Percentiles rank a stretch among this genome's conserved stretches.
Evolutionary conservation across 257 asterid species (phyloP).

Genomic region (Handroanthus guayacan): DNA sequence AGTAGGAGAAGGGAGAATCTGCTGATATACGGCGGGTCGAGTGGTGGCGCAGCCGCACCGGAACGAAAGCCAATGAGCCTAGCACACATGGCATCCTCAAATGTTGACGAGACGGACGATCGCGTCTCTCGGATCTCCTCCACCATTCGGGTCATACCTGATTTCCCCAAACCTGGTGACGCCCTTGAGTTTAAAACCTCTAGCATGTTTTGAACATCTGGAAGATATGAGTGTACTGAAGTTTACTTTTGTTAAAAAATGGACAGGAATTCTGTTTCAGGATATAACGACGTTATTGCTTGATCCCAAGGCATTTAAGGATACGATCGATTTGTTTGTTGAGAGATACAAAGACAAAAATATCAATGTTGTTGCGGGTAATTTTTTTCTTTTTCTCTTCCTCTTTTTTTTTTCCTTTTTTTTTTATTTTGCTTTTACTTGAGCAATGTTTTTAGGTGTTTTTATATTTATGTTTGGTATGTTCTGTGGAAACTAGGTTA

Average conservation of each 20-base stretch:
- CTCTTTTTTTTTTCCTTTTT: neutral
- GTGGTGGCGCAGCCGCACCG: conserved; percentile 38
- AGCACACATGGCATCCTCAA: conserved; percentile 55
- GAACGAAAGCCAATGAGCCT: conserved; percentile 32
- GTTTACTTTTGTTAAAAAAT: conserved; percentile 11
- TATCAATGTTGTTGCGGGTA: conserved; percentile 85
- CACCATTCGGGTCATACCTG: conserved; percentile 82
- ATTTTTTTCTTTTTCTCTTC: neutral
- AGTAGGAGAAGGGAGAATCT: conserved; percentile 34
- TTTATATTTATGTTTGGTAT: neutral
- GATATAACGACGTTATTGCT: conserved; percentile 93
- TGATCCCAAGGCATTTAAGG: conserved; percentile 87
- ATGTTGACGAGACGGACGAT: conserved; percentile 44
- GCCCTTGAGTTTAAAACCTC: conserved; percentile 9
- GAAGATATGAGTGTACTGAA: conserved; percentile 3
- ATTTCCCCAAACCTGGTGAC: conserved; percentile 88
- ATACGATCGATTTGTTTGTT: conserved; percentile 87
- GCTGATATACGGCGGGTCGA: conserved; percentile 39
- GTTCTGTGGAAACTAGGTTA: conserved; percentile 17
- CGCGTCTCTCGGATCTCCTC: conserved; percentile 79
- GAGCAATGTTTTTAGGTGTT: neutral
- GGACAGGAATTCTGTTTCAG: conserved; percentile 85
- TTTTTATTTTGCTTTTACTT: neutral
- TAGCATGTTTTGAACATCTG: neutral
- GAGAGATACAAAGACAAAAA: conserved; percentile 78